Evolutionary conservation across 805 yeast species (phyloP).

Genomic region (Kluyveromyces wickerhamii): DNA sequence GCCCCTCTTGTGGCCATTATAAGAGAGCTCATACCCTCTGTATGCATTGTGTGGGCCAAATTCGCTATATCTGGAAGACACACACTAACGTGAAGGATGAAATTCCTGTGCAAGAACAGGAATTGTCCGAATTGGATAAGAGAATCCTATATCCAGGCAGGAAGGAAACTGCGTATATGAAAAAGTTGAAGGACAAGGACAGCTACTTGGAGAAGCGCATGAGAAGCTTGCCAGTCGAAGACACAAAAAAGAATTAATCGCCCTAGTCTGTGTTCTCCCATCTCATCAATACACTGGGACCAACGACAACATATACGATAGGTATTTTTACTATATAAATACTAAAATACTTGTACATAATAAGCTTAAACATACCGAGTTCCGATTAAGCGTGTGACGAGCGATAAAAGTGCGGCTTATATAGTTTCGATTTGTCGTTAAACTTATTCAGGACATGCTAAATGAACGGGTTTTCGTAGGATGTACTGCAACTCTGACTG

Average conservation of each 20-base stretch:
- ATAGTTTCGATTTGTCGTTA: too few species aligned
- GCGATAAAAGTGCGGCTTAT: too few species aligned
- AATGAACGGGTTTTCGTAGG: too few species aligned
- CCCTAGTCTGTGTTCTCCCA: too few species aligned
- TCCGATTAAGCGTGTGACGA: too few species aligned
- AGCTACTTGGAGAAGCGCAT: slow-evolving; percentile 50
- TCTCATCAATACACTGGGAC: too few species aligned
- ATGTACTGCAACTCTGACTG: too few species aligned
- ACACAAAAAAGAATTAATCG: slow-evolving; percentile 16
- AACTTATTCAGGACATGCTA: too few species aligned
- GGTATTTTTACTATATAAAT: not conserved
- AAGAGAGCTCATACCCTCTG: slow-evolving; percentile 88
- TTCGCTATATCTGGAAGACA: slow-evolving; percentile 63
- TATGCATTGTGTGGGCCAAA: slow-evolving; percentile 84
- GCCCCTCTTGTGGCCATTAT: slow-evolving; percentile 92
- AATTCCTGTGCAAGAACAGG: slow-evolving; percentile 27
- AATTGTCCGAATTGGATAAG: slow-evolving; percentile 49
- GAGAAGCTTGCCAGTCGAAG: slow-evolving; percentile 45
- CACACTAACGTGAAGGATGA: slow-evolving; percentile 22
- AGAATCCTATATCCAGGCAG: slow-evolving; percentile 69
- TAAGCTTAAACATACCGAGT: too few species aligned
- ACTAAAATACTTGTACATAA: not conserved
- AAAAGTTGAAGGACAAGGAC: slow-evolving; percentile 42
- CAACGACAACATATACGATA: not conserved
- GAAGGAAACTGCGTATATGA: slow-evolving; percentile 38